Base-by-base conservation (phyloP, 176 grass and related monocot species). In the Puccinellia tenuiflora region DNA sequence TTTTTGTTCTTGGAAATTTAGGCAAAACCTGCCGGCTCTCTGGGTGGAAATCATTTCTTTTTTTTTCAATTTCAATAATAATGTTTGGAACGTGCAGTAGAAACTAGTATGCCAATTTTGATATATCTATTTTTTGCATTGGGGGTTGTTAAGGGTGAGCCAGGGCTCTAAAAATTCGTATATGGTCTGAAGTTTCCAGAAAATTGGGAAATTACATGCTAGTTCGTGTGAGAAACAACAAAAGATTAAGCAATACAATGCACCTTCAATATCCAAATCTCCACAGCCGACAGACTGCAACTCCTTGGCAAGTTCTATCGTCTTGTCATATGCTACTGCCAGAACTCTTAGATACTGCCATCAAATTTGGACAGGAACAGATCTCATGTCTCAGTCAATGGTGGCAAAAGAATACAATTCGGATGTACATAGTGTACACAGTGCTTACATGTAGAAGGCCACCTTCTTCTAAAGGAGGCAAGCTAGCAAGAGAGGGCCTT, bases 231-330 rank as follows among this genome's bases (percentile, higher is more conserved):
- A 9, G 25, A 77, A 66, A 54, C 6, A 83, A 55, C 15, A 48
- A 52, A 47, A 28, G 3, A 78, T 34, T 24, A 76, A 52, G 80
- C 45, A 87, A 59, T 62, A 45, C 60, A 73, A 81, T 22, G 33
- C 89, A 99, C 96, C 96, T 99, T 99, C 93, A 68, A 93, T 90
- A 80, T 99, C 96, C 83, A 99, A 92, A 64, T 99, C 93, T n/a
- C 96, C 96, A 90, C 96, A 99, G 34, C 96, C 93, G 22, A 96
- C 76, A 79, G 96, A 90, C 85, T 94, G 96, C 70, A 99, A 86
- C 34, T 96, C 96, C 79, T 96, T 99, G 50, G 93, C 91, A 88
- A 99, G 89, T 84, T 96, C 91, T 91, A 94, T 85, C 51, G 96
- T 99, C 82, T 90, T 96, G 70, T 93, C 93, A 66, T 94, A 99